These are phyloP conservation scores for Protea cynaroides DNA, from an alignment of 164 flowering plant species.

Conservation along the genomic window DNA sequence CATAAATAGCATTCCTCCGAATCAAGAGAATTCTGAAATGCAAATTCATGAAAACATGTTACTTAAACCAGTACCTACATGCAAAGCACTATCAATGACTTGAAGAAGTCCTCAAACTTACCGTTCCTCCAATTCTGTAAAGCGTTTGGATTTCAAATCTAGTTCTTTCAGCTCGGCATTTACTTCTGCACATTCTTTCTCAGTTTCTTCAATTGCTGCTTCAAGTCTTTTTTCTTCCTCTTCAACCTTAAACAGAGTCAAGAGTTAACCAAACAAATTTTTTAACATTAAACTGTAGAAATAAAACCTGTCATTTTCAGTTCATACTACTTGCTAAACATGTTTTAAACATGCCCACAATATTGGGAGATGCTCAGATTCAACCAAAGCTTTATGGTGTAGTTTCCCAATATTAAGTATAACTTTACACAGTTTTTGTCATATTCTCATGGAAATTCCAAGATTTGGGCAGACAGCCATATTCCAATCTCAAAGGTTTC, in stretches of 20 bases:
- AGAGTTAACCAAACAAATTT: conserved; percentile 4
- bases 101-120: conserved; percentile 16
- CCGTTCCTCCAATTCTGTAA: conserved; percentile 91
- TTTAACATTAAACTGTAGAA: background rate
- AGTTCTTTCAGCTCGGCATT: conserved; percentile 71
- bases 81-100: background rate
- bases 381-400: background rate
- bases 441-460: no score
- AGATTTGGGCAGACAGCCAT: no score
- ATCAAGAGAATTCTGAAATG: background rate
- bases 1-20: background rate
- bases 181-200: conserved; percentile 72
- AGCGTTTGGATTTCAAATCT: conserved; percentile 70
- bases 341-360: background rate
- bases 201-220: conserved; percentile 79
- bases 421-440: no score
- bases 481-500: no score
- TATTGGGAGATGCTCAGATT: no score
- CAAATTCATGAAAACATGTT: background rate
- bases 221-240: conserved; percentile 93
- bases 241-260: conserved; percentile 52
- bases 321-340: conserved; percentile 2
- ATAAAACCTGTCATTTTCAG: background rate
- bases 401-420: background rate
- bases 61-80: conserved; percentile 1